phyloP scores from a whole-genome alignment of 129 eudicot species.

The Helianthus tuberosus region DNA sequence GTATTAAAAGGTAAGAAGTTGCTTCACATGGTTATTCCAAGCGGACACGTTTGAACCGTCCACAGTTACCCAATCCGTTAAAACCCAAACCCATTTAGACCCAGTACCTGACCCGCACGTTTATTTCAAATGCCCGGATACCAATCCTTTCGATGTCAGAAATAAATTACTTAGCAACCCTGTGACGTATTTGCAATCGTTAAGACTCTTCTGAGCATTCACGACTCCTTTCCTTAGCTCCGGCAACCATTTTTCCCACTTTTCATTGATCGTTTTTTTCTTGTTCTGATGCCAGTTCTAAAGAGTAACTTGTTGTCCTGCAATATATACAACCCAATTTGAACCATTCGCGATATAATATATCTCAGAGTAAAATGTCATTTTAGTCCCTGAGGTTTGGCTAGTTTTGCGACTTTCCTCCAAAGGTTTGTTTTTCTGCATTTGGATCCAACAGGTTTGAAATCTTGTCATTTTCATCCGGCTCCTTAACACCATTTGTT shows the following conservation, averaged over 20 bases:
- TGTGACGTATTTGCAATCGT: slow-evolving; percentile 87
- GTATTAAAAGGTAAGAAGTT: slow-evolving; percentile 89
- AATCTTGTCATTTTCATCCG: too few relatives aligned
- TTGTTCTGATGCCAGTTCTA: slow-evolving; percentile 90
- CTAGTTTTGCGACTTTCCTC: too few relatives aligned
- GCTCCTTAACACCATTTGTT: too few relatives aligned
- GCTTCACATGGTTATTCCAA: slow-evolving; percentile 95
- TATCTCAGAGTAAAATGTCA: too few relatives aligned
- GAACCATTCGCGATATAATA: too few relatives aligned
- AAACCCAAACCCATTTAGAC: background rate
- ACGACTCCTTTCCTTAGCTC: slow-evolving; percentile 66
- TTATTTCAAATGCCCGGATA: background rate
- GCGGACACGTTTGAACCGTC: slow-evolving; percentile 91
- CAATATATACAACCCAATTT: slow-evolving; percentile 14
- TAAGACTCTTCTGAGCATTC: slow-evolving; percentile 82
- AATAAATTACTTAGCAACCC: slow-evolving; percentile 75
- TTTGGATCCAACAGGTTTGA: too few relatives aligned
- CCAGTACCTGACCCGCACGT: background rate
- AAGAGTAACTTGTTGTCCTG: slow-evolving; percentile 90
- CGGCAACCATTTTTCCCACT: slow-evolving; percentile 95
- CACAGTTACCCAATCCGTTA: slow-evolving; percentile 80
- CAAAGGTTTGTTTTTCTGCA: too few relatives aligned
- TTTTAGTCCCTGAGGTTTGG: too few relatives aligned
- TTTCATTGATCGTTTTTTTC: slow-evolving; percentile 71
- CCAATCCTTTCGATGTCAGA: background rate